Conservation (phyloP, 139 green algal genomes). For the Tetraselmis striata region DNA sequence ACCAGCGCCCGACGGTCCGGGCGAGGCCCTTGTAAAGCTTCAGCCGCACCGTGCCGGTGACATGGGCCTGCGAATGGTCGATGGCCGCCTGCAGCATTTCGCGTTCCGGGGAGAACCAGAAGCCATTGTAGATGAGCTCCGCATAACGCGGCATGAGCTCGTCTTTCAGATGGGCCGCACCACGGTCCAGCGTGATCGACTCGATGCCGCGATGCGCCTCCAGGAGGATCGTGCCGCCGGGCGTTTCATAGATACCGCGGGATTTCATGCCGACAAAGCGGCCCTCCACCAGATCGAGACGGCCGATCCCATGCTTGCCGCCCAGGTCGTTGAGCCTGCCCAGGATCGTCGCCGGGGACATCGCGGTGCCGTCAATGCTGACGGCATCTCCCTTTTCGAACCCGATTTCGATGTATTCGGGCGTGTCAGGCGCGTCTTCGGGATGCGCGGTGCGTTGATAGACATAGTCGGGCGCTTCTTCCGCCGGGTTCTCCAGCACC, state of each 20-base stretch:
- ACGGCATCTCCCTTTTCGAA: slow-evolving; percentile 96
- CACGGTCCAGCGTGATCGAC: slow-evolving; percentile 32
- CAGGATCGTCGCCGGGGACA: slow-evolving; percentile 86
- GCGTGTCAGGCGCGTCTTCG: slow-evolving; percentile 82
- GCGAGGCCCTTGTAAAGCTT: slow-evolving; percentile 83
- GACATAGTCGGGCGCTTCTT: slow-evolving; percentile 74
- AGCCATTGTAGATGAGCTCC: slow-evolving; percentile 43
- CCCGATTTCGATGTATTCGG: slow-evolving; percentile 91
- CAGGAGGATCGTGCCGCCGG: slow-evolving; percentile 50
- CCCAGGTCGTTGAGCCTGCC: slow-evolving; percentile 87
- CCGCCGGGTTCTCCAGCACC: slow-evolving; percentile 91
- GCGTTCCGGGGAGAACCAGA: slow-evolving; percentile 36
- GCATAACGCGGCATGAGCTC: slow-evolving; percentile 19
- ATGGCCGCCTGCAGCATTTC: too few relatives aligned
- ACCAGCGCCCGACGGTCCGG: slow-evolving; percentile 49
- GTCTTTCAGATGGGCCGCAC: slow-evolving; percentile 29
- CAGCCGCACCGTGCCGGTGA: slow-evolving; percentile 71
- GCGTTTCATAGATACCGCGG: slow-evolving; percentile 56
- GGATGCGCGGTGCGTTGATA: slow-evolving; percentile 88
- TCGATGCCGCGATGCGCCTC: slow-evolving; percentile 20
- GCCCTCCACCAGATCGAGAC: slow-evolving; percentile 95
- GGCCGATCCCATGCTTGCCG: slow-evolving; percentile 61
- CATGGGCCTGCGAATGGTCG: too few relatives aligned
- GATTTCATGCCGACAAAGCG: too few relatives aligned
- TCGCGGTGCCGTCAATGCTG: slow-evolving; percentile 75